Evolutionary conservation across 306 rosid species (phyloP).

Genomic region (Myrica gale): DNA sequence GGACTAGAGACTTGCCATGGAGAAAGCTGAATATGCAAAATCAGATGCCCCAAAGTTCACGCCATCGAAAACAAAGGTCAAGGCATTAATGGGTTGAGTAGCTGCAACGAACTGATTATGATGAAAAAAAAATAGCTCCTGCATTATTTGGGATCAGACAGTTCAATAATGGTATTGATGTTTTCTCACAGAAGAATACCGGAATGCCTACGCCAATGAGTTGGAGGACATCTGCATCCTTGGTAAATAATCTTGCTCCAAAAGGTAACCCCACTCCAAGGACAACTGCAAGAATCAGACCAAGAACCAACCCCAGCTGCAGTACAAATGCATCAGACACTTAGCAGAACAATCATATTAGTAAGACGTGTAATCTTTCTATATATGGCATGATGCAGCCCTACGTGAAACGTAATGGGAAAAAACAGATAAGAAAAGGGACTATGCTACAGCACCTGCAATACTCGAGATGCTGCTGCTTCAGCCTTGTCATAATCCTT

Average conservation of each 20-base stretch:
- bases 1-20: conserved; percentile 63
- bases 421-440: not conserved
- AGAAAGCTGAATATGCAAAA: conserved; percentile 91
- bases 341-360: conserved; percentile 2
- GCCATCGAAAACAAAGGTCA: conserved; percentile 96
- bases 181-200: conserved; percentile 43
- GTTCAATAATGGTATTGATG: not conserved
- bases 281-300: conserved; percentile 58
- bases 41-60: conserved; percentile 98
- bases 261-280: conserved; percentile 72
- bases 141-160: conserved; percentile 13
- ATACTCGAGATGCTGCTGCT: conserved; percentile 70
- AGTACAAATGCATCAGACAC: conserved; percentile 6
- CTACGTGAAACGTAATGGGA: not conserved
- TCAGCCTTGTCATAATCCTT: conserved; percentile 71
- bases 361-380: not conserved
- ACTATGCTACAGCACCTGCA: conserved; percentile 53
- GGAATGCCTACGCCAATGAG: conserved; percentile 77
- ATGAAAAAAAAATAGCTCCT: conserved; percentile 26
- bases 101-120: conserved; percentile 75
- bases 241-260: conserved; percentile 77
- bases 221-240: conserved; percentile 58
- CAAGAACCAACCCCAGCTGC: conserved; percentile 89
- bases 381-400: not conserved
- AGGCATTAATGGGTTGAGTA: conserved; percentile 83